Percentiles rank a stretch among this genome's conserved stretches.
phyloP scores from a whole-genome alignment of 208 protist genomes.

The Leishmania gerbilli region DNA sequence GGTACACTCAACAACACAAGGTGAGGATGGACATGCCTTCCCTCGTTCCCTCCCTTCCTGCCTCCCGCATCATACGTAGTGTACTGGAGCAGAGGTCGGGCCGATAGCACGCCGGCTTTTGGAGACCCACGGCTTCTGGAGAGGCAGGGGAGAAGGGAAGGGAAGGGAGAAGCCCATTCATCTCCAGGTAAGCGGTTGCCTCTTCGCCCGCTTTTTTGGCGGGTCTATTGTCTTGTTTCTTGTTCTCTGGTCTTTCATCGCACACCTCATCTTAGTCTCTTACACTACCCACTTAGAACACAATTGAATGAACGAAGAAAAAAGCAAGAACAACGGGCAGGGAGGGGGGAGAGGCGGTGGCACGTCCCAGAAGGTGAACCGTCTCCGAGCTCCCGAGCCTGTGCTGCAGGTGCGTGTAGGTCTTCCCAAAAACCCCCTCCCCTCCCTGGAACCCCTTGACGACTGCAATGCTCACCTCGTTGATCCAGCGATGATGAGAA shows the following conservation, averaged over 20 bases:
- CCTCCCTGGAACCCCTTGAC: background rate
- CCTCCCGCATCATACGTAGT: background rate
- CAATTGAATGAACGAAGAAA: background rate
- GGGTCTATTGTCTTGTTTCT: background rate
- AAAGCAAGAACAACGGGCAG: background rate
- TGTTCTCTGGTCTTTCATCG: background rate
- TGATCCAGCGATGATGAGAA: background rate
- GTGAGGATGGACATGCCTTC: background rate
- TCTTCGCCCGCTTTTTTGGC: background rate
- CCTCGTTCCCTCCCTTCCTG: background rate
- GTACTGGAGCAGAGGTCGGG: background rate
- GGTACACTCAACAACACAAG: background rate
- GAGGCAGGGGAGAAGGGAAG: background rate
- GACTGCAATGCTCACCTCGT: background rate
- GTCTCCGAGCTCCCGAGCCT: background rate
- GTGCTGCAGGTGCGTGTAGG: background rate
- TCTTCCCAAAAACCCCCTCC: background rate
- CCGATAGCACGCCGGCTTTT: background rate
- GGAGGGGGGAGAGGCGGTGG: background rate
- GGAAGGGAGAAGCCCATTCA: background rate
- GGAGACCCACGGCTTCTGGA: background rate
- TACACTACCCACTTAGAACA: constrained; percentile 1
- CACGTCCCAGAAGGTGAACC: background rate
- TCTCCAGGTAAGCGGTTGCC: background rate
- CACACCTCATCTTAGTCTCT: constrained; percentile 9